A percentile compares a stretch with the other conserved stretches of the same genome.
These are phyloP conservation scores for Ananas comosus DNA, from an alignment of 176 grass and related monocot species.

Conservation along the genomic window DNA sequence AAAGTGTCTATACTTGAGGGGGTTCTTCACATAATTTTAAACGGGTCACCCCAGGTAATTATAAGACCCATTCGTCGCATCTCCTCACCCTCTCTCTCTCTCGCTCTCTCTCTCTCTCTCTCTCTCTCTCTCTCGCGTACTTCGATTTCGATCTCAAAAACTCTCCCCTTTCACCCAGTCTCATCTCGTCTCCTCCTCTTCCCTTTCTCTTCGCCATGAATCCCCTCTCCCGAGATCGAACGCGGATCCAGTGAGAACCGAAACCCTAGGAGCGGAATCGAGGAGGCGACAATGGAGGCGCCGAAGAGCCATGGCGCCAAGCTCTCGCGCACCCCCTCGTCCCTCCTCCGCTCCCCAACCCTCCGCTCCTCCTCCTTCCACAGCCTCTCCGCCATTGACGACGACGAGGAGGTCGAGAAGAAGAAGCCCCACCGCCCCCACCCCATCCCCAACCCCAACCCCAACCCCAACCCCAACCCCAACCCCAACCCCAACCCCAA, in stretches of 20 bases:
- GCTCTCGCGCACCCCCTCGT: constrained; percentile 72
- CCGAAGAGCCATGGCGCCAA: constrained; percentile 27
- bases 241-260: background rate
- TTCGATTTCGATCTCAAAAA: background rate
- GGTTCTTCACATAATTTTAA: too few species aligned
- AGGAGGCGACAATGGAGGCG: constrained; percentile 6
- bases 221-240: background rate
- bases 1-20: too few species aligned
- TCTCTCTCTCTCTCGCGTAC: background rate
- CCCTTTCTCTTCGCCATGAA: background rate
- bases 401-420: constrained; percentile 50
- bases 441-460: constrained; percentile 22
- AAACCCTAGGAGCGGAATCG: background rate
- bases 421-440: constrained; percentile 18
- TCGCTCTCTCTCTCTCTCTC: background rate
- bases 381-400: constrained; percentile 47
- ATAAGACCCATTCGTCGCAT: background rate
- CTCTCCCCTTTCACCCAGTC: too few species aligned
- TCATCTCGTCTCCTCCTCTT: background rate
- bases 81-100: background rate
- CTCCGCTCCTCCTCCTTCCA: constrained; percentile 53
- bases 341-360: constrained; percentile 73
- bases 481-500: constrained; percentile 20
- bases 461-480: constrained; percentile 14
- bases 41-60: background rate